Evolutionary conservation across 768 basidiomycete species (phyloP).

Genomic region (Amanita pallidorosea): DNA sequence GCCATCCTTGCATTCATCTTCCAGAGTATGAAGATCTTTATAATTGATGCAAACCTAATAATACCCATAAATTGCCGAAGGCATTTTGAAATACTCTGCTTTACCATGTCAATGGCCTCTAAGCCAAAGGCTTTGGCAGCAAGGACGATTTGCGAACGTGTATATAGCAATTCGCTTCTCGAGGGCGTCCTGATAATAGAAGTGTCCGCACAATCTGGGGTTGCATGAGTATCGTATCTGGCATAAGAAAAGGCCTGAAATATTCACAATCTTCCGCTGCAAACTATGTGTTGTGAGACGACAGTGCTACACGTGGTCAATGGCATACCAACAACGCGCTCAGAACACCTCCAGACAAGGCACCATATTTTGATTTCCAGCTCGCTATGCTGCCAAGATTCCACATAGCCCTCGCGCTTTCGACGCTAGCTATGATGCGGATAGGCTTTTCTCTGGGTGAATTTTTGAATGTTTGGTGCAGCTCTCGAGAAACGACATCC

Average conservation of each 20-base stretch:
- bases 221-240: not conserved
- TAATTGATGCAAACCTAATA: slow-evolving; percentile 80
- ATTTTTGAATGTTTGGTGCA: slow-evolving; percentile 23
- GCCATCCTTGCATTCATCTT: slow-evolving; percentile 73
- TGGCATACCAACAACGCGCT: slow-evolving; percentile 55
- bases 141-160: slow-evolving; percentile 73
- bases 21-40: slow-evolving; percentile 54
- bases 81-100: slow-evolving; percentile 1
- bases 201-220: slow-evolving; percentile 80
- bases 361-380: slow-evolving; percentile 48
- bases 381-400: slow-evolving; percentile 59
- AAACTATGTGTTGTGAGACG: slow-evolving; percentile 42
- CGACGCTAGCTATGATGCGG: slow-evolving; percentile 70
- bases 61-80: not conserved
- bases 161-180: slow-evolving; percentile 69
- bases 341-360: slow-evolving; percentile 39
- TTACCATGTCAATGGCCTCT: slow-evolving; percentile 85
- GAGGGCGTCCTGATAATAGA: slow-evolving; percentile 68
- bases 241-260: not conserved
- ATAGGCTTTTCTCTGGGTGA: slow-evolving; percentile 23
- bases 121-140: slow-evolving; percentile 77
- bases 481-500: slow-evolving; percentile 41
- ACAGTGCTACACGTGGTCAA: not conserved
- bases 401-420: slow-evolving; percentile 67
- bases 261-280: slow-evolving; percentile 85